A percentile compares a stretch with the other conserved stretches of the same genome.
These are phyloP conservation scores for Termitomyces sp. DNA, from an alignment of 768 basidiomycete genomes.

Conservation along the genomic window DNA sequence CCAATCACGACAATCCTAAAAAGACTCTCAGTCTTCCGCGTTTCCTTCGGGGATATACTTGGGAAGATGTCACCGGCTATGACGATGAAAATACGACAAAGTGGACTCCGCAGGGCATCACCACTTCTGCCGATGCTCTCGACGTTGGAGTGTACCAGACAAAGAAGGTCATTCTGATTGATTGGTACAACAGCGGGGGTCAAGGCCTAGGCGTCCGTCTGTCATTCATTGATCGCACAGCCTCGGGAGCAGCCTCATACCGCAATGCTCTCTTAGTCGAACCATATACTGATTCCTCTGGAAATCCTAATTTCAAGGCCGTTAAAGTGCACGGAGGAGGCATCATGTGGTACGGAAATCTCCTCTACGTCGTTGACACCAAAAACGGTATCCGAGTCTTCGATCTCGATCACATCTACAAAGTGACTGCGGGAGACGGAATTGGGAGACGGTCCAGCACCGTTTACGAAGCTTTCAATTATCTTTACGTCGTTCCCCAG, in stretches of 20 bases:
- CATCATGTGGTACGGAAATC: slow-evolving; percentile 11
- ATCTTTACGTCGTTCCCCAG: slow-evolving; percentile 10
- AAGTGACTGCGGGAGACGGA: slow-evolving; percentile 7
- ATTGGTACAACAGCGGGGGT: slow-evolving; percentile 10
- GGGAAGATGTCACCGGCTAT: slow-evolving; percentile 11
- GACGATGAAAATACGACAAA: slow-evolving; percentile 9
- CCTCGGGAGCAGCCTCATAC: slow-evolving; percentile 3
- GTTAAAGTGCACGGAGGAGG: slow-evolving; percentile 11
- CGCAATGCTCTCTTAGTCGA: slow-evolving; percentile 11
- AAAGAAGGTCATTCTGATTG: slow-evolving; percentile 11
- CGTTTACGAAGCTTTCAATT: slow-evolving; percentile 9
- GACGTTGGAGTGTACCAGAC: slow-evolving; percentile 8
- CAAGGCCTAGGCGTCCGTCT: slow-evolving; percentile 9
- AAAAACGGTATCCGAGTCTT: slow-evolving; percentile 12
- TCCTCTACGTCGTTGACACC: slow-evolving; percentile 11
- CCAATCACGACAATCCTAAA: slow-evolving; percentile 9
- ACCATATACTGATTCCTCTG: slow-evolving; percentile 8
- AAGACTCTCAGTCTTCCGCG: slow-evolving; percentile 2
- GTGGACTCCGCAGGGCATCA: slow-evolving; percentile 14
- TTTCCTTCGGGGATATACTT: slow-evolving; percentile 10
- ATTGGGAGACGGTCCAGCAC: slow-evolving; percentile 10
- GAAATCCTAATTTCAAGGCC: slow-evolving; percentile 7
- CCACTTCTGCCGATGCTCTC: slow-evolving; percentile 12
- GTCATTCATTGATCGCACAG: slow-evolving; percentile 11
- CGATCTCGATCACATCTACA: slow-evolving; percentile 10